phyloP scores from a whole-genome alignment of 2,329 filamentous ascomycete genomes.

The Alternaria postmessia region DNA sequence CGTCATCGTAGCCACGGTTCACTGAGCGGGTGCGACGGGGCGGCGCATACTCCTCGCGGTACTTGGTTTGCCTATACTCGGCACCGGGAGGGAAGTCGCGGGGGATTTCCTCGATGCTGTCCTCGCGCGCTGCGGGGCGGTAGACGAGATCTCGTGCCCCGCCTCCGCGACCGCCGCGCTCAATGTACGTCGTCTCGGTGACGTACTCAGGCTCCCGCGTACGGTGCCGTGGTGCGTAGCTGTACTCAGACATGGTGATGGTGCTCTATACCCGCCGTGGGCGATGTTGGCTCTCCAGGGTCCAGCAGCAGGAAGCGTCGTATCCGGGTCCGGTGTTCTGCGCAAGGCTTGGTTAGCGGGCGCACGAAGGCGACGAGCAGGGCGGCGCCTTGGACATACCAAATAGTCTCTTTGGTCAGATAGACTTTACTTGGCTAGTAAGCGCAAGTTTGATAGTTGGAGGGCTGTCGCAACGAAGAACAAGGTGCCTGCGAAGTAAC shows the following conservation, averaged over 20 bases:
- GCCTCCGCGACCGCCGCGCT: constrained; percentile 56
- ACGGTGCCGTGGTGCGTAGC: constrained; percentile 58
- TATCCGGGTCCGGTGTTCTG: constrained; percentile 20
- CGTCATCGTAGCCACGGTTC: constrained; percentile 67
- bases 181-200: constrained; percentile 60
- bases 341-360: constrained; percentile 27
- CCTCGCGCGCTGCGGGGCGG: constrained; percentile 65
- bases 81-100: constrained; percentile 79
- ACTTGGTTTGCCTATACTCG: constrained; percentile 56
- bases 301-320: constrained; percentile 13
- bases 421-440: constrained; percentile 23
- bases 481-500: constrained; percentile 34
- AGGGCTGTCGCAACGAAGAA: constrained; percentile 36
- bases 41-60: constrained; percentile 58
- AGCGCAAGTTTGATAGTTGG: constrained; percentile 22
- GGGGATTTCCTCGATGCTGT: constrained; percentile 85
- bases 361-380: constrained; percentile 6
- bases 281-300: constrained; percentile 20
- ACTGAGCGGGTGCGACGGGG: constrained; percentile 71
- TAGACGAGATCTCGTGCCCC: constrained; percentile 59
- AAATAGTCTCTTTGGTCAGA: constrained; percentile 17
- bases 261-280: constrained; percentile 24
- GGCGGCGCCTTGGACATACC: constrained; percentile 29
- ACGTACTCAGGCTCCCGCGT: constrained; percentile 61
- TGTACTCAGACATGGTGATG: constrained; percentile 59